Base-by-base conservation (phyloP, 208 protist genomes). In the Acanthamoeba quina region DNA sequence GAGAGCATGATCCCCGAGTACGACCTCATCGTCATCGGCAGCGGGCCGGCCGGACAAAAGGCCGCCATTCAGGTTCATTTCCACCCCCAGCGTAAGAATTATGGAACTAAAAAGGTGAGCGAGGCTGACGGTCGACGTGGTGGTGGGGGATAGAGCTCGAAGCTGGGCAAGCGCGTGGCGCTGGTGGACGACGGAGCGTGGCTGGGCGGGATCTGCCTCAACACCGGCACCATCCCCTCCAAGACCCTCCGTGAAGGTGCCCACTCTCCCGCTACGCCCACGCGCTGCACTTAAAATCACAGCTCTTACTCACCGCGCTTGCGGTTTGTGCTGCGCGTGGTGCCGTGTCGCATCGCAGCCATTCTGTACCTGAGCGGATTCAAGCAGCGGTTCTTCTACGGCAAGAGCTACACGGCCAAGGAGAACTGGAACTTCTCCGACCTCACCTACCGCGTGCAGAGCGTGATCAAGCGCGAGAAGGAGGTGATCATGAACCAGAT, bases 181-280 rank as follows among this genome's bases (percentile, higher is more conserved):
- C 31, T 90, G 83, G 62, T 90, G 21, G 83, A 90, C 24, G 54
- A 66, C 52, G 54, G 54, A 13, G 58, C 83, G 9, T 76, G 52
- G 68, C 44, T 94, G 26, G 93, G 93, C 72, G 93, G 93, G 5
- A 88, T 93, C 37, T 95, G 93, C 58, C 47, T 92, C 37, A 83
- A 95, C 89, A 95, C 93, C 24, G 93, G 94, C 41, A 95, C 94
- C 26, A 94, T 95, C 34, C 94, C 94, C 10, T 94, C 88, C 31
- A 95, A 95, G 56, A 95, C 94, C n/a, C 90, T 95, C 10, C 83
- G 94, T 4, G 94, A 95, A 68, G 94, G 70, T 95, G 82, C 52
- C 1, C 49, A 17, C 49, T 54, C 49, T 10, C 49, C 13, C 13
- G 49, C 15, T 10, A 54, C 9, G 49, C 49, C 13, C 15, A 17